Percentiles rank a stretch among this genome's conserved stretches.
These are phyloP conservation scores for Phytophthora sansomeana DNA, from an alignment of 352 stramenopile species.

Conservation along the genomic window DNA sequence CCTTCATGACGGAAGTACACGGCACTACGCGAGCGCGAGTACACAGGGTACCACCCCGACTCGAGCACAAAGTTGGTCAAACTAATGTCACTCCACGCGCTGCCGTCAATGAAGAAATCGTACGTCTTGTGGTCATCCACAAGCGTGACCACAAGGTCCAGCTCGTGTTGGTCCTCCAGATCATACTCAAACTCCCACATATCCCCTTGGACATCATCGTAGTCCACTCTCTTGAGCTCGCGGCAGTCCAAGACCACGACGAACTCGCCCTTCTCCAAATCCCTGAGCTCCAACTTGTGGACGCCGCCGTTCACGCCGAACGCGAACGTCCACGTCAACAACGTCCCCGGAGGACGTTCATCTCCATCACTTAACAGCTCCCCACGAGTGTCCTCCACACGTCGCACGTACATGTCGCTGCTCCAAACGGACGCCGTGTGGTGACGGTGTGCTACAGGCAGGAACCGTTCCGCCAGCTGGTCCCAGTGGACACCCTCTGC, in stretches of 20 bases:
- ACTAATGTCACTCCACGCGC: constrained; percentile 71
- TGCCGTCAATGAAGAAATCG: constrained; percentile 82
- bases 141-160: constrained; percentile 71
- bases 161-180: constrained; percentile 72
- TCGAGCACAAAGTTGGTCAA: constrained; percentile 88
- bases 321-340: constrained; percentile 83
- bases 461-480: constrained; percentile 60
- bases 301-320: constrained; percentile 79
- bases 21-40: constrained; percentile 72
- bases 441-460: constrained; percentile 42
- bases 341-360: constrained; percentile 46
- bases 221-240: constrained; percentile 59
- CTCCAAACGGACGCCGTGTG: constrained; percentile 70
- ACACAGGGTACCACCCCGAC: constrained; percentile 78
- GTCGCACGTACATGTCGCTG: constrained; percentile 80
- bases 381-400: constrained; percentile 61
- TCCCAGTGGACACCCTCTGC: constrained; percentile 75
- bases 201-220: constrained; percentile 73
- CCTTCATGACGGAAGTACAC: constrained; percentile 82
- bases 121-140: constrained; percentile 73
- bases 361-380: constrained; percentile 54
- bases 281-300: constrained; percentile 80
- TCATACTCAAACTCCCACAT: constrained; percentile 82
- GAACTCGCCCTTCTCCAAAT: constrained; percentile 79
- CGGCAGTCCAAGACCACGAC: constrained; percentile 81